Conservation (phyloP, 1,139 yeast genomes). For the Suhomyces bribrorum region DNA sequence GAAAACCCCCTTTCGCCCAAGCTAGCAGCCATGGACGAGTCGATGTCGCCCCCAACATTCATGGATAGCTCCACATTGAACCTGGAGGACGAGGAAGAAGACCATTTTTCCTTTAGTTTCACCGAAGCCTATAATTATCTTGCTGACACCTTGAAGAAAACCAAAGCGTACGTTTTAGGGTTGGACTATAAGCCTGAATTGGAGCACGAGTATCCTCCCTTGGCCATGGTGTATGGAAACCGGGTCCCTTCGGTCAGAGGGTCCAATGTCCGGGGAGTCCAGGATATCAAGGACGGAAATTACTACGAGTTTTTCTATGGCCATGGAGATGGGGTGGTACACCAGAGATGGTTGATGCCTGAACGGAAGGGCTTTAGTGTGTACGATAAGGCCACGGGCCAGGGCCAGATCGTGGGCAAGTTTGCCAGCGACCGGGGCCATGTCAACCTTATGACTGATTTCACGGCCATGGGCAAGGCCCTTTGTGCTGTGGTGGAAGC, state of each 20-base stretch:
- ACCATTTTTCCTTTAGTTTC: constrained; percentile 37
- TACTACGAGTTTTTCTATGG: constrained; percentile 80
- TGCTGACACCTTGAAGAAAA: constrained; percentile 56
- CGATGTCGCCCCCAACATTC: constrained; percentile 3
- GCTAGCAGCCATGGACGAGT: constrained; percentile 2
- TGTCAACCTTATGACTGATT: constrained; percentile 74
- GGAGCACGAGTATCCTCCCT: constrained; percentile 66
- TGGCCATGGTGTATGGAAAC: constrained; percentile 79
- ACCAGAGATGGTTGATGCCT: constrained; percentile 81
- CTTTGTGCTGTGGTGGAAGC: constrained; percentile 59
- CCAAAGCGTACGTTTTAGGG: constrained; percentile 60
- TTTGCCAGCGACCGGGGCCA: constrained; percentile 71
- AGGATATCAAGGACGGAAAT: constrained; percentile 68
- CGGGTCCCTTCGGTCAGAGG: constrained; percentile 84
- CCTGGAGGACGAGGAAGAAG: constrained; percentile 11
- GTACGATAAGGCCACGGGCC: constrained; percentile 33
- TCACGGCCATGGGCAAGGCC: constrained; percentile 71
- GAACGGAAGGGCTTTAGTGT: constrained; percentile 62
- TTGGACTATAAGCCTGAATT: constrained; percentile 53
- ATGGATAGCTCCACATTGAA: not conserved
- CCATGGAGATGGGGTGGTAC: constrained; percentile 92
- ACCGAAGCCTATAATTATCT: constrained; percentile 69
- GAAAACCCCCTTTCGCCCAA: constrained; percentile 6
- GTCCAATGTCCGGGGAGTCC: constrained; percentile 59
- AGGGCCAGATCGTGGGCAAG: constrained; percentile 63